Base-by-base conservation (phyloP, 805 yeast species). In the Lipomyces spencermartinsiae region DNA sequence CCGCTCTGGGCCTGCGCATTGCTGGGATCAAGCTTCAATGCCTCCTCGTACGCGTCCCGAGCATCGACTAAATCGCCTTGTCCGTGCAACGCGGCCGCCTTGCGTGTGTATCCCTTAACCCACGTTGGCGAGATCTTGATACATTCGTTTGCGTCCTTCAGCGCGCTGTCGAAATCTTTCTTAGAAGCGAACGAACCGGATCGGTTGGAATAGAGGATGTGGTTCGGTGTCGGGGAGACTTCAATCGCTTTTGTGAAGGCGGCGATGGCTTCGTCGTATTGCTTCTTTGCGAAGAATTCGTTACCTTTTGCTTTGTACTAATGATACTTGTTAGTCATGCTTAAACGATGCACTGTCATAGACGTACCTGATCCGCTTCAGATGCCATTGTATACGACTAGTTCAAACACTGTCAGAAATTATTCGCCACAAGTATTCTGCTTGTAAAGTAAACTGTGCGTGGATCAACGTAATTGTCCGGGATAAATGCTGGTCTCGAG, bases 61-160 rank as follows among this genome's bases (percentile, higher is more conserved):
- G 98, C 95, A 29, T 86, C 90, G 37, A 90, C 93, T 61, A 89
- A 84, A 68, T 91, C 85, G 19, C 92, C 92, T 68, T 90, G 82
- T n/a, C 99, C 99, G 75, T 84, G 89, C 61, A 89, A 87, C 39
- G 99, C 99, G 72, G 98, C 93, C 68, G 92, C 99, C 49, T 90
- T 90, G 80, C 99, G 89, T 76, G 88, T 90, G 83, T 90, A 91
- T 59, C 98, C 99, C 80, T 95, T 95, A 29, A 97, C 93, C 98
- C 98, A 95, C 1, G 89, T 73, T 16, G 93, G 89, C 72, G 91
- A 92, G 80, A 93, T 87, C 75, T 86, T 84, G 63, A 90, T 88
- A 80, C 97, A 90, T 76, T 90, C 86, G 67, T 91, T 80, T 19
- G 98, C 99, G 79, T 95, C 99, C 58, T 83, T 82, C 68, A 92